Conservation (phyloP, 2,329 filamentous ascomycete species). For the Pseudogymnoascus sp. region DNA sequence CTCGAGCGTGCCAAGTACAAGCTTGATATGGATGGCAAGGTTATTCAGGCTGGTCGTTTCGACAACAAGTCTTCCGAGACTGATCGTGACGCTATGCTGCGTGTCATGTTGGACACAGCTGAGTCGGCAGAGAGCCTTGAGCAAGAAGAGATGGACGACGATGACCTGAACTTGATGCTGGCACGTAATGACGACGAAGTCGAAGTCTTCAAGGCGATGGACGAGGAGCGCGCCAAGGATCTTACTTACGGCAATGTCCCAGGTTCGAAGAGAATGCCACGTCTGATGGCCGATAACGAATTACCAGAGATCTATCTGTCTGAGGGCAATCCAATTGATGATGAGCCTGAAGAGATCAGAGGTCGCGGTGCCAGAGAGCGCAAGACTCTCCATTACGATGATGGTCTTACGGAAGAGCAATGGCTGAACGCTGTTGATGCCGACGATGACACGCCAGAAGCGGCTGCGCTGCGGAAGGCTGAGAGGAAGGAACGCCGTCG, state of each 20-base stretch:
- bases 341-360: constrained; percentile 69
- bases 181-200: constrained; percentile 82
- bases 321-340: constrained; percentile 73
- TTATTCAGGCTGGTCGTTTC: constrained; percentile 98
- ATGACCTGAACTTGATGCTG: constrained; percentile 91
- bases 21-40: constrained; percentile 98
- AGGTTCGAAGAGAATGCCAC: constrained; percentile 58
- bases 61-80: constrained; percentile 99
- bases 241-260: constrained; percentile 62
- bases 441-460: constrained; percentile 89
- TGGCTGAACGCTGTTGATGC: constrained; percentile 98
- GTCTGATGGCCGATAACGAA: constrained; percentile 80
- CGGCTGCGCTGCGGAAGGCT: constrained; percentile 83
- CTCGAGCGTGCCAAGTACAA: constrained; percentile 95
- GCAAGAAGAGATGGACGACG: constrained; percentile 97
- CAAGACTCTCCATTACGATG: constrained; percentile 90
- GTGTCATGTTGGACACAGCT: constrained; percentile 82
- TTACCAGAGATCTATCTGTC: constrained; percentile 89
- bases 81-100: constrained; percentile 92
- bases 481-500: constrained; percentile 76
- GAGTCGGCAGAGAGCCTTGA: constrained; percentile 62
- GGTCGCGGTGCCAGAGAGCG: constrained; percentile 93
- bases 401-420: constrained; percentile 96
- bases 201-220: constrained; percentile 69
- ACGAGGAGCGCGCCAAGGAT: constrained; percentile 62